These are phyloP conservation scores for Astrephomene gubernaculifera DNA, from an alignment of 139 green algal genomes.

Conservation along the genomic window DNA sequence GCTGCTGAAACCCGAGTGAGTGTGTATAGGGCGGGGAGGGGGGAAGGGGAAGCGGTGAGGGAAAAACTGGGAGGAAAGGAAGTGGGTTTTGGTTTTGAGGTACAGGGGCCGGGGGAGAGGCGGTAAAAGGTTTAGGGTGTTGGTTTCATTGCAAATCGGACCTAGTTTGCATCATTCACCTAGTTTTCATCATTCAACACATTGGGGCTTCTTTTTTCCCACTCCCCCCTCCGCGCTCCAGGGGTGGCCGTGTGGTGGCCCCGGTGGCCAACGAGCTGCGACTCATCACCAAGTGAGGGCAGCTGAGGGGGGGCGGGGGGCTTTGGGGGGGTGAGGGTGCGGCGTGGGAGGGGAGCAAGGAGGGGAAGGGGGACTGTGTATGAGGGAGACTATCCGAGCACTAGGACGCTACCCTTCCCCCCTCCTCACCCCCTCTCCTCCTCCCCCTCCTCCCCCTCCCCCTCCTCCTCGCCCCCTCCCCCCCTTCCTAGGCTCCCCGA, in stretches of 20 bases:
- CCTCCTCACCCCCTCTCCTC: not conserved
- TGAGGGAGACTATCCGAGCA: not conserved
- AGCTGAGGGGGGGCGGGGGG: not conserved
- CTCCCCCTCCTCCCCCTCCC: not conserved
- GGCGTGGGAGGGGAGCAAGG: not conserved
- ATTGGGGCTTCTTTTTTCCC: too few species aligned
- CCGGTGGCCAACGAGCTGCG: slow-evolving; percentile 21
- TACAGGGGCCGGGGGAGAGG: too few species aligned
- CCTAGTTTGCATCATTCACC: too few species aligned
- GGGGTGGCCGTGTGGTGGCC: slow-evolving; percentile 51
- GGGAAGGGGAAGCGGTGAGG: not conserved
- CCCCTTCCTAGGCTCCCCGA: not conserved
- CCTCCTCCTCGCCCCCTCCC: not conserved
- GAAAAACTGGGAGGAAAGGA: not conserved
- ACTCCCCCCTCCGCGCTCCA: not conserved
- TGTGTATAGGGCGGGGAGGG: not conserved
- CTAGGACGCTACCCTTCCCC: not conserved
- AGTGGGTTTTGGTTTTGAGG: not conserved
- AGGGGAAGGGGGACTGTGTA: not conserved
- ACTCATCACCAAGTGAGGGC: slow-evolving; percentile 18
- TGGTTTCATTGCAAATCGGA: too few species aligned
- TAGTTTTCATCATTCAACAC: too few species aligned
- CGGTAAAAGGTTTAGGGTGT: too few species aligned
- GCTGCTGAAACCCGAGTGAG: slow-evolving; percentile 57
- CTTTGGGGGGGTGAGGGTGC: not conserved